Percentiles rank a stretch among this genome's conserved stretches.
phyloP scores from a whole-genome alignment of 2,329 filamentous ascomycete genomes.

The Diaporthe sp. region DNA sequence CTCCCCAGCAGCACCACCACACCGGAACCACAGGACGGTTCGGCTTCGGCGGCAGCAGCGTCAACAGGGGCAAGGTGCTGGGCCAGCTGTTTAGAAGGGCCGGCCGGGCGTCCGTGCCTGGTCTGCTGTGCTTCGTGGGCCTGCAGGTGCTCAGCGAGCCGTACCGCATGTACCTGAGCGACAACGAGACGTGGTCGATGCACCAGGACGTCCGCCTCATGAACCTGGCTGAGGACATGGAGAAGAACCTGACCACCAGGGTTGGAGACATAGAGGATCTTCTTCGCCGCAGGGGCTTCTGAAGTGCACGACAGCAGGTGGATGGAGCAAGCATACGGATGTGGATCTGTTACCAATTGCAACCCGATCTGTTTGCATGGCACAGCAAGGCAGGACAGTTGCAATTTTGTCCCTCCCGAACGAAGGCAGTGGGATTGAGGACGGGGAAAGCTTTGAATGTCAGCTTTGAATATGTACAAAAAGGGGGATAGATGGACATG shows the following conservation, averaged over 20 bases:
- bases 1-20: slow-evolving; percentile 12
- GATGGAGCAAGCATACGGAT: neutral
- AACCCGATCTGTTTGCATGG: neutral
- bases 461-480: slow-evolving; percentile 16
- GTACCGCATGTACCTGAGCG: slow-evolving; percentile 30
- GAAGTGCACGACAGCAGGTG: neutral
- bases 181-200: slow-evolving; percentile 33
- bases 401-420: too few relatives aligned
- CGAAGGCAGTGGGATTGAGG: neutral
- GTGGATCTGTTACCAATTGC: neutral
- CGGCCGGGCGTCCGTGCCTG: slow-evolving; percentile 25
- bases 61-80: neutral
- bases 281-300: slow-evolving; percentile 23
- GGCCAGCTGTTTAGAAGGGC: slow-evolving; percentile 29
- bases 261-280: slow-evolving; percentile 26
- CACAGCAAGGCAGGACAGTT: too few relatives aligned
- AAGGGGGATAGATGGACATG: neutral
- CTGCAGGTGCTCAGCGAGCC: slow-evolving; percentile 35
- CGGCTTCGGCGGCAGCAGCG: neutral
- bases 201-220: slow-evolving; percentile 34
- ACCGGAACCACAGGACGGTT: neutral
- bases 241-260: slow-evolving; percentile 32
- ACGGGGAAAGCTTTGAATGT: neutral
- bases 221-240: slow-evolving; percentile 53
- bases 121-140: slow-evolving; percentile 31